phyloP scores from a whole-genome alignment of 2,329 filamentous ascomycete genomes.

The Exophiala aquamarina region DNA sequence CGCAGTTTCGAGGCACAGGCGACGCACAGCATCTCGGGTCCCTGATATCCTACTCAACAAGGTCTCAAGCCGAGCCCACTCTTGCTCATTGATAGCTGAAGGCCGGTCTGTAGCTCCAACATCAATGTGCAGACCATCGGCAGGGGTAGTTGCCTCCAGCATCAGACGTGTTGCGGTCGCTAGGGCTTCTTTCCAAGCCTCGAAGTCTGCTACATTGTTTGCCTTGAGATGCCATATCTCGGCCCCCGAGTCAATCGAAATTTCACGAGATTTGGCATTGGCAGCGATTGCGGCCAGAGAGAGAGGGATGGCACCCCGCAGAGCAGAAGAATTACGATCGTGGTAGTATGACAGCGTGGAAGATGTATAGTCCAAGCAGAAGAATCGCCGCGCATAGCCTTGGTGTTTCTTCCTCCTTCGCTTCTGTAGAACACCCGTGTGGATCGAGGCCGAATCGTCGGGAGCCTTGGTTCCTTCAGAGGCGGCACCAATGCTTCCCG shows the following conservation, averaged over 20 bases:
- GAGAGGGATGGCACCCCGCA: conserved; percentile 88
- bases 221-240: conserved; percentile 95
- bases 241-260: conserved; percentile 93
- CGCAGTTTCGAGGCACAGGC: conserved; percentile 78
- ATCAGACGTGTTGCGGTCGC: conserved; percentile 71
- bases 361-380: conserved; percentile 91
- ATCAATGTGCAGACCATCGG: conserved; percentile 34
- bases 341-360: conserved; percentile 96
- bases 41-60: conserved; percentile 84
- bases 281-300: conserved; percentile 88
- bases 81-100: conserved; percentile 65
- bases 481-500: conserved; percentile 10
- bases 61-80: conserved; percentile 84
- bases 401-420: conserved; percentile 90
- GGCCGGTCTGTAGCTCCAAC: conserved; percentile 29
- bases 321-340: conserved; percentile 85
- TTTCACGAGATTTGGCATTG: conserved; percentile 83
- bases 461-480: conserved; percentile 7
- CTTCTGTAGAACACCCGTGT: conserved; percentile 85
- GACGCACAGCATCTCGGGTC: conserved; percentile 82
- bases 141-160: conserved; percentile 31
- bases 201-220: conserved; percentile 78
- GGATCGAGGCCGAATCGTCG: conserved; percentile 54
- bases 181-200: conserved; percentile 80
- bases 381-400: conserved; percentile 89